Base-by-base conservation (phyloP, 768 basidiomycete species). In the Mycena vulgaris region DNA sequence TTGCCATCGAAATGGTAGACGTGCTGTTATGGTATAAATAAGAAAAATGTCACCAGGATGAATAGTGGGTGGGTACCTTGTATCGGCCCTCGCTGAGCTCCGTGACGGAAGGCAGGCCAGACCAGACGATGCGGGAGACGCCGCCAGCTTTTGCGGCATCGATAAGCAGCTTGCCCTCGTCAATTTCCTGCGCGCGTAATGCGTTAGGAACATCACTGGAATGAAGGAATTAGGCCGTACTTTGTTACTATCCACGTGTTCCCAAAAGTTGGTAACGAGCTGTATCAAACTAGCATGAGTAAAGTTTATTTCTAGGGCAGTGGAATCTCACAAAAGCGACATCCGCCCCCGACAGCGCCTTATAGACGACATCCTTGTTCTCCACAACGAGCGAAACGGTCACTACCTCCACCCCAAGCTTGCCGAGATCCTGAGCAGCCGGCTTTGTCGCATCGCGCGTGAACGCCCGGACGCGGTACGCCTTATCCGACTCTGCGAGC, bases 191-290 rank as follows among this genome's bases (percentile, higher is more conserved):
- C 17, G 6, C 25, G n/a, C 6, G 28, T 35, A 27, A 5, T 21
- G 13, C 37, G n/a, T 7, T 2, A 6, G 2, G 7, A 7, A 23
- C 3, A 23, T 7, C n/a, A n/a, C 45, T n/a, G n/a, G 21, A 37
- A 37, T 37, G 6, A 2, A 23, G 23, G 11, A 3, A 16, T 25
- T 14, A 10, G 23, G 16, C 28, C 25, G 8, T 25, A 28, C 56
- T 16, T 19, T 42, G 21, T 62, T 51, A 3, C 40, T 28, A 21
- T 45, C 27, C 7, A 59, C 21, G 23, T 68, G 66, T 27, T 68
- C 66, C 56, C 55, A 60, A n/a, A 51, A 69, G 37, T 69, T 69
- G 23, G 68, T 69, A 5, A 69, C 35, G 23, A 63, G 52, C 68
- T 69, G 8, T 6, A n/a, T n/a, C 14, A 0, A 4, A 21, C 27